Base-by-base conservation (phyloP, 2,329 filamentous ascomycete species). In the Ilyonectria robusta region DNA sequence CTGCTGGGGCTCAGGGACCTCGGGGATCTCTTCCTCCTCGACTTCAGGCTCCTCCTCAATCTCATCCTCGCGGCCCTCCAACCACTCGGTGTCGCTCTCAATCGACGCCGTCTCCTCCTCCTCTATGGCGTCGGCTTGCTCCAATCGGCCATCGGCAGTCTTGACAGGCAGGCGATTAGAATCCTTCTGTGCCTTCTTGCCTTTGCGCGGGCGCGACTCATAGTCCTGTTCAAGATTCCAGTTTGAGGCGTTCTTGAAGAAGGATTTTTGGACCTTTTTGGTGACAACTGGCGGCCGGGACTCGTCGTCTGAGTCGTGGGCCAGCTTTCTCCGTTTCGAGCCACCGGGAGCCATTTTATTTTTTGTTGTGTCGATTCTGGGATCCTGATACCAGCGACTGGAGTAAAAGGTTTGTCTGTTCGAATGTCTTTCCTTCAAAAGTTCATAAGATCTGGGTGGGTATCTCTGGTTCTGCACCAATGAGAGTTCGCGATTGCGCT, bases 191-290 rank as follows among this genome's bases (percentile, higher is more conserved):
- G 88, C 87, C 79, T 94, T 93, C 80, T 92, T 94, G 77, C 89
- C 91, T 79, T 96, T 96, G 74, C 93, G 88, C 53, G 93, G 91
- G 72, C 90, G 90, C 68, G 88, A 88, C 81, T 97, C 94, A 84
- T 98, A 98, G 80, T 94, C 92, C 78, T 97, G 93, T 83, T 97
- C 96, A 55, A 97, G 87, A 77, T 97, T 91, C 94, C 95, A 98
- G 81, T 90, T 91, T 66, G 93, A 87, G 6, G 93, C 94, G 76
- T 89, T 91, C 75, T 89, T 89, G 82, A 93, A 88, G 79, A 95
- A 94, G 60, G 88, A 87, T 72, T 88, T 88, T 65, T 89, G 86
- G n/a, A 84, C 80, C 60, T 82, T 84, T 66, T 77, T 80, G 4
- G 78, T 79, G 7, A 76, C 75, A 31, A 75, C 66, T 33, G 72